Evolutionary conservation across 2,329 filamentous ascomycete species (phyloP), one percentile per base, ranked within the genome.

Genomic region (Exophiala sp.): DNA sequence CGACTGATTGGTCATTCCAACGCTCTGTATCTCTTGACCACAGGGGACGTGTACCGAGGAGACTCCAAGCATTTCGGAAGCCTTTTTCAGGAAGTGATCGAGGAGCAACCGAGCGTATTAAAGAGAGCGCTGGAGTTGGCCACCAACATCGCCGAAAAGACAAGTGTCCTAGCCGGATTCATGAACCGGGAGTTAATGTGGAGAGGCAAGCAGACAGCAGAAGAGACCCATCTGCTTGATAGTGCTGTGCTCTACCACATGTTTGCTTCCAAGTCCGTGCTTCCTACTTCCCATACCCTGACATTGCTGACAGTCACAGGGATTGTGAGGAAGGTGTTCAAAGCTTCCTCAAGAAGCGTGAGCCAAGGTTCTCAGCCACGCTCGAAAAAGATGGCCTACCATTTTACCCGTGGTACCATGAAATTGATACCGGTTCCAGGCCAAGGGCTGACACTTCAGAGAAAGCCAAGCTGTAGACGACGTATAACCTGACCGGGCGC

Each of bases 191-290:
- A 59, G 32, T 34, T 59, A 24, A 59, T 59, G 50, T 54, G 50
- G 42, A 51, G 53, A 47, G 53, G 57, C 2, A 51, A 49, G 32
- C 43, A 47, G 9, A 81, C 77, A 11, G 79, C 85, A 0, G 88
- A 91, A 71, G 84, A 77, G 45, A 82, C 86, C 50, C 86, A 89
- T 72, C 68, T 89, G 59, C 70, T 90, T 29, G 87, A 91, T 54
- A 72, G 70, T 10, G 61, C 61, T 4, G 52, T 72, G 18, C 66
- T 74, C 10, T 68, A 65, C 43, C 66, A 69, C 50, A 65, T 71
- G 59, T 73, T 74, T 62, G 67, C 62, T 3, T 44, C 52, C 24
- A 79, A 76, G 58, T 53, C 47, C 9, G 32, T 39, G 11, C 24
- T 34, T n/a, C 18, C 18, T 32, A n/a, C 20, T 10, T 5, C 24